Percentiles rank a stretch among this genome's conserved stretches.
Conservation (phyloP, 2,329 filamentous ascomycete species). For the Pseudonectria buxi region DNA sequence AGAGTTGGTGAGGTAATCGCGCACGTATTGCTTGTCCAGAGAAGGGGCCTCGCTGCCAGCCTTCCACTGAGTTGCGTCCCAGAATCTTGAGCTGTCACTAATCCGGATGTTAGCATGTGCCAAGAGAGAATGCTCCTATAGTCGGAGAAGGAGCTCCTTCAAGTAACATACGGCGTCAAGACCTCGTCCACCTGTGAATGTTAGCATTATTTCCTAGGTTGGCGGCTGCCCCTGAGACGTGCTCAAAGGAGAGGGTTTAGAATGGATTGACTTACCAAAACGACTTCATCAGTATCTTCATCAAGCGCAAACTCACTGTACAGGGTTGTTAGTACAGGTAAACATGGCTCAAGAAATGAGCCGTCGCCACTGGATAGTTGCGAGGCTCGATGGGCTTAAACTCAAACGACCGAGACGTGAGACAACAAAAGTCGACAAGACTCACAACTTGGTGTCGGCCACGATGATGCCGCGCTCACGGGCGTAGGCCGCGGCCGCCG, state of each 20-base stretch:
- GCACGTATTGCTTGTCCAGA: slow-evolving; percentile 79
- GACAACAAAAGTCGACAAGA: too few species aligned
- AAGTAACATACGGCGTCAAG: slow-evolving; percentile 10
- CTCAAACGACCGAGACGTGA: too few species aligned
- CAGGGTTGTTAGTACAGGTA: background rate
- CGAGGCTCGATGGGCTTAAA: too few species aligned
- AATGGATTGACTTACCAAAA: slow-evolving; percentile 9
- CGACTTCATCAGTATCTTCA: slow-evolving; percentile 21
- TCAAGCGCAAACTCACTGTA: slow-evolving; percentile 11
- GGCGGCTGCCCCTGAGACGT: too few species aligned
- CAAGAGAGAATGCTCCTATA: too few species aligned
- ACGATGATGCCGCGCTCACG: slow-evolving; percentile 13
- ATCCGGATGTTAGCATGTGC: too few species aligned
- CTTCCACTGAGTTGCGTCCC: slow-evolving; percentile 59
- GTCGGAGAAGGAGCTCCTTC: slow-evolving; percentile 48
- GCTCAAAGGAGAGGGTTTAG: background rate
- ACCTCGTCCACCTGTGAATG: slow-evolving; percentile 11
- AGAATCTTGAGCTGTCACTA: slow-evolving; percentile 70
- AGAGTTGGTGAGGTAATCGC: slow-evolving; percentile 70
- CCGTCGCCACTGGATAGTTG: too few species aligned
- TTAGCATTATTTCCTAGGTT: background rate
- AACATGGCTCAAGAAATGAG: too few species aligned
- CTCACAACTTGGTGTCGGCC: slow-evolving; percentile 21
- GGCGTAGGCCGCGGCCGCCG: slow-evolving; percentile 18
- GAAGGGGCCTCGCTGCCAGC: slow-evolving; percentile 69